These are phyloP conservation scores for Penicillium hesseltinei DNA, from an alignment of 2,329 filamentous ascomycete species.

Conservation along the genomic window DNA sequence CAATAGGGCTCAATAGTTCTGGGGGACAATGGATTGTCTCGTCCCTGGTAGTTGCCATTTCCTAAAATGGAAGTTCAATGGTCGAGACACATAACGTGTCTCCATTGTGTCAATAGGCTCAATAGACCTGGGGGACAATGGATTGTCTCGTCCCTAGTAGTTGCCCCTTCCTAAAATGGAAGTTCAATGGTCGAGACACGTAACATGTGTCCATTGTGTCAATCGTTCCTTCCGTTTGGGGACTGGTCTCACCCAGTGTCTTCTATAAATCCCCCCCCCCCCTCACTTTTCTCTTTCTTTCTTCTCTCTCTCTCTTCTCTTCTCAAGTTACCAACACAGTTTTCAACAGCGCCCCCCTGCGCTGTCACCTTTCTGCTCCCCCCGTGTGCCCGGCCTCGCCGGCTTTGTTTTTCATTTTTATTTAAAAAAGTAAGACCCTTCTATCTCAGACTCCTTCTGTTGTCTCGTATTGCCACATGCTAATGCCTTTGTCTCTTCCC, in stretches of 20 bases:
- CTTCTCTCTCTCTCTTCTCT: constrained; percentile 2
- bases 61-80: neutral
- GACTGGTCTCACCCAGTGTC: neutral
- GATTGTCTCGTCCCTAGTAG: neutral
- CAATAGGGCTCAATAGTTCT: too few relatives aligned
- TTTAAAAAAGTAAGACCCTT: neutral
- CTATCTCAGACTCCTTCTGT: too few relatives aligned
- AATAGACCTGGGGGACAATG: too few relatives aligned
- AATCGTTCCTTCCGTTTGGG: neutral
- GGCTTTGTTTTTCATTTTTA: neutral
- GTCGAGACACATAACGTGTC: neutral
- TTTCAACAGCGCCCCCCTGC: neutral
- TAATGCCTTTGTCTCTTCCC: neutral
- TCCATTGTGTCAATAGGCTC: neutral
- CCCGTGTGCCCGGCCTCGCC: neutral
- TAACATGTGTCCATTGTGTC: neutral
- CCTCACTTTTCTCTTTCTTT: constrained; percentile 1
- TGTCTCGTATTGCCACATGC: neutral
- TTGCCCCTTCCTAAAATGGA: neutral
- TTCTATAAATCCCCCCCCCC: neutral
- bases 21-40: neutral
- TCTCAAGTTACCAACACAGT: neutral
- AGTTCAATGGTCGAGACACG: neutral
- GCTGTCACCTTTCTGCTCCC: neutral
- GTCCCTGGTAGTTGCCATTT: neutral